Percentiles rank a stretch among this genome's conserved stretches.
Evolutionary conservation across 345 rosid species (phyloP).

Genomic region (Camelina hispida): DNA sequence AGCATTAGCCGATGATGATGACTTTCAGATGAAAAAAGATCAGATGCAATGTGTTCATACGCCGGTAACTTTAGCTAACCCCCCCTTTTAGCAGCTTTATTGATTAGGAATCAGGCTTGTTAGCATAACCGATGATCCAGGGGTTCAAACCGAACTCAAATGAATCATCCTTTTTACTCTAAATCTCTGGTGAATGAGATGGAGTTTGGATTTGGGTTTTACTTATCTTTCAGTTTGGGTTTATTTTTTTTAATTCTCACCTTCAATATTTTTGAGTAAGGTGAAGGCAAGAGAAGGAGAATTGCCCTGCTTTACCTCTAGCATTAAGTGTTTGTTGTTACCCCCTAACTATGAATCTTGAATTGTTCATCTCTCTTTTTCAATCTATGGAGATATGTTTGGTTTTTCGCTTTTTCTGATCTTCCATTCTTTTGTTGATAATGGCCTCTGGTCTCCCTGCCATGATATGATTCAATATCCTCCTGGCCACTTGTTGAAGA

Average conservation of each 20-base stretch:
- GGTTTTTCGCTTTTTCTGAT: background rate
- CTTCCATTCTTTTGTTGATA: slow-evolving; percentile 11
- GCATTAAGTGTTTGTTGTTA: slow-evolving; percentile 38
- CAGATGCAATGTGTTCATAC: slow-evolving; percentile 44
- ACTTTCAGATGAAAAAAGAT: slow-evolving; percentile 18
- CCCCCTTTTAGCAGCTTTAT: slow-evolving; percentile 29
- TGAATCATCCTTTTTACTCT: slow-evolving; percentile 33
- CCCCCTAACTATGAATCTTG: slow-evolving; percentile 37
- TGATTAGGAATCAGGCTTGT: slow-evolving; percentile 39
- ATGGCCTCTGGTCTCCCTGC: slow-evolving; percentile 26
- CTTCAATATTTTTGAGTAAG: slow-evolving; percentile 46
- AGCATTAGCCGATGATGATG: slow-evolving; percentile 29
- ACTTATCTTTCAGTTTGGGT: slow-evolving; percentile 30
- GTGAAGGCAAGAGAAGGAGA: slow-evolving; percentile 53
- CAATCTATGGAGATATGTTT: slow-evolving; percentile 31
- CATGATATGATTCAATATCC: slow-evolving; percentile 25
- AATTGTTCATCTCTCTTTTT: slow-evolving; percentile 36
- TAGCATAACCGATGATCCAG: slow-evolving; percentile 31
- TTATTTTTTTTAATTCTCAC: slow-evolving; percentile 30
- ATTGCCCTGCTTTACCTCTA: slow-evolving; percentile 43
- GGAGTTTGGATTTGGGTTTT: slow-evolving; percentile 39
- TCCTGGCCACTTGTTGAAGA: slow-evolving; percentile 32
- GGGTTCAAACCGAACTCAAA: slow-evolving; percentile 38
- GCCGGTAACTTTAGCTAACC: slow-evolving; percentile 44
- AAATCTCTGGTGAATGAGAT: slow-evolving; percentile 33